Evolutionary conservation across 352 stramenopile genomes (phyloP).

Genomic region (Phytophthora macrochlamydospora): DNA sequence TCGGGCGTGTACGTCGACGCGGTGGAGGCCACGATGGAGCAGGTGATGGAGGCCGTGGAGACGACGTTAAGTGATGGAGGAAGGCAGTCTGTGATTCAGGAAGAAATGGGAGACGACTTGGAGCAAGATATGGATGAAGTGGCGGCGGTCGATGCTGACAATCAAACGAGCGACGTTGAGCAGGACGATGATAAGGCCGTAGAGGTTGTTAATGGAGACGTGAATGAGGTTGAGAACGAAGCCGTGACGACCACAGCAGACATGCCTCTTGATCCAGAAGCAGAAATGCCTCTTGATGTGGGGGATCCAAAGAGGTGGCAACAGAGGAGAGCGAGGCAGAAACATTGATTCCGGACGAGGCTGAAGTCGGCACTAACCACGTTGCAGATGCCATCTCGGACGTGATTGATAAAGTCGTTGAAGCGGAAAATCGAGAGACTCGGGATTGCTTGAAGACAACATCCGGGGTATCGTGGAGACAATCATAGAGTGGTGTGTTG

Average conservation of each 20-base stretch:
- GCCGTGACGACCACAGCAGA: not conserved
- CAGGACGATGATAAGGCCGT: not conserved
- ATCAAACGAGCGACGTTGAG: not conserved
- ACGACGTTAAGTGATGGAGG: constrained; percentile 10
- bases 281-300: no score
- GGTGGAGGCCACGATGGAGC: constrained; percentile 29
- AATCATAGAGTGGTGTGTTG: not conserved
- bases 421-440: no score
- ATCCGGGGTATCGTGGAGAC: no score
- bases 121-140: not conserved
- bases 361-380: not conserved
- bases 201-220: not conserved
- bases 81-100: constrained; percentile 17
- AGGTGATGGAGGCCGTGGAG: constrained; percentile 17
- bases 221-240: not conserved
- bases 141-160: not conserved
- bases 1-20: constrained; percentile 31
- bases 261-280: no score
- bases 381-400: no score
- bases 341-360: not conserved
- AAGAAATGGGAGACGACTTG: constrained; percentile 6
- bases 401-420: no score
- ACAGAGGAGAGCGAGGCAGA: not conserved
- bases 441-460: no score
- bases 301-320: no score